Evolutionary conservation across 192 early-diverging fungal species (phyloP), one percentile per base, ranked within the genome.

Genomic region (Gamsiella multidivaricata): DNA sequence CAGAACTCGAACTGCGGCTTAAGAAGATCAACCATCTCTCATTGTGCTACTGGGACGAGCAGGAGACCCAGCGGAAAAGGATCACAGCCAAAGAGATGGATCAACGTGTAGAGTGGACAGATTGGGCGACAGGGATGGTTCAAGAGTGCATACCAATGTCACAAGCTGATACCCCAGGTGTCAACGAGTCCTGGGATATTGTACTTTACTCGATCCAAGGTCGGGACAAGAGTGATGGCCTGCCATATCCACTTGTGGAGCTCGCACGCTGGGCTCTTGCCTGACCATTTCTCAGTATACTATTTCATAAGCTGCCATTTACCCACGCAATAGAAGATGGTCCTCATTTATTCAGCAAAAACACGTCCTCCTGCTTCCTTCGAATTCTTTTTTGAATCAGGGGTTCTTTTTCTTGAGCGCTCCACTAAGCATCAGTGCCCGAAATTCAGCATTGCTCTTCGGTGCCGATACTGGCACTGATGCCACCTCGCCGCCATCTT

Each of bases 11-110:
- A 0, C 54, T 68, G 4, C 63, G 74, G 12, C 32, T 34, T 15
- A 78, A 78, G 18, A 20, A 22, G 23, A 69, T 69, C 17, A 69
- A 78, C 26, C 74, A 78, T 22, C 45, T 78, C 31, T 78, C 74
- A 3, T 52, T 78, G 7, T 78, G 65, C 54, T 78, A 69, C 31
- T 78, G 74, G 74, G 61, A 52, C 31, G 43, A 53, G 37, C 29
- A 64, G 1, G 46, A 42, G 41, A 9, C 7, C 5, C 14, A 45
- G 23, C 10, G 5, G 34, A 17, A 2, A 15, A 15, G 20, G 6
- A 20, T 42, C 5, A 14, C 46, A 22, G 11, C 20, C 8, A 39
- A 42, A 4, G 37, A 39, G 5, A 39, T 47, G 54, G 6, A 17
- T 8, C 50, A 42, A 17, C 51, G 59, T 10, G 51, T 4, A 25